Base-by-base conservation (phyloP, 2,329 filamentous ascomycete species). In the Scedosporium dehoogii region DNA sequence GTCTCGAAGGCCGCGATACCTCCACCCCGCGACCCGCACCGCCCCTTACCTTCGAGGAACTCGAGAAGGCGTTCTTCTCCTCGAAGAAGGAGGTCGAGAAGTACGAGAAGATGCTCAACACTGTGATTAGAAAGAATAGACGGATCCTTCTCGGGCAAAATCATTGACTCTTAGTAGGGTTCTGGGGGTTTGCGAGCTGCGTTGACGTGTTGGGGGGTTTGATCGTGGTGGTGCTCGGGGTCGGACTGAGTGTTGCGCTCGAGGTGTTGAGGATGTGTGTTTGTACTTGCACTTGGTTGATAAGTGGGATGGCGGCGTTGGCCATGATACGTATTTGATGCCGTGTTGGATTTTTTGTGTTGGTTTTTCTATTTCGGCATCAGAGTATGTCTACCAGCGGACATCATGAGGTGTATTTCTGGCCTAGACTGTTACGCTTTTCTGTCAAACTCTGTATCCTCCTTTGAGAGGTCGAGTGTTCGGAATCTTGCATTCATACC, bases 21-120 rank as follows among this genome's bases (percentile, higher is more conserved):
- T 66, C 67, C 62, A 57, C 55, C 51, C 60, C 61, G 46, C 33
- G 53, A 46, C 42, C 79, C 76, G 63, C 84, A 65, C 79, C 81
- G 4, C 73, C 85, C 6, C 82, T 88, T 78, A 84, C 76, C 58
- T 78, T 87, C 2, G 81, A 86, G 65, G 87, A 89, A 64, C 81
- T 85, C 1, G 86, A 89, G 73, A 75, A 74, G 62, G 81, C 81
- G 56, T 74, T 84, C 53, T 67, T 71, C 23, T 71, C 78, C 44
- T 80, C 82, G 29, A 77, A 79, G 59, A 84, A 81, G 69, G 85
- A 88, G 70, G 81, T 82, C 6, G 85, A 87, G 66, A 81, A 78
- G 68, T 70, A 86, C 33, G 85, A 88, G 73, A 87, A 85, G 76
- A 81, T 76, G 55, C 72, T 88, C 62, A 83, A 83, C 69, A 76